Conservation (phyloP, 352 stramenopile species). For the Globisporangium lucens region DNA sequence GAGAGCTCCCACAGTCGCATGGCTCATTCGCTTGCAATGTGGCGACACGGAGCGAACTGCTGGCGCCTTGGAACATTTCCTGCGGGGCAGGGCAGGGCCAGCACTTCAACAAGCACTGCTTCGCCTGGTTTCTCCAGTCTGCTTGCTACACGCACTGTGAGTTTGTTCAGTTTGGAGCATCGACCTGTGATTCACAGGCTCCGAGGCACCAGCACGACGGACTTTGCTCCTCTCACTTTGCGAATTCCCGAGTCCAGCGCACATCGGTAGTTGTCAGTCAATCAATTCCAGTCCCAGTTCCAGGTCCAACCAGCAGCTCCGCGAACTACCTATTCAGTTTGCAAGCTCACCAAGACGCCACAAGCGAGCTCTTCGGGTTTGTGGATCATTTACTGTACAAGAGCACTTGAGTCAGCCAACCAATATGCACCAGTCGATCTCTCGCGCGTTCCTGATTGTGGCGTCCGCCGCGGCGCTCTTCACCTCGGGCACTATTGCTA, state of each 20-base stretch:
- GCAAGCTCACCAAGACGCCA: not conserved
- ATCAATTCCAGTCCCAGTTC: not conserved
- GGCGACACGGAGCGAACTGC: not conserved
- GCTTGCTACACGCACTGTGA: not conserved
- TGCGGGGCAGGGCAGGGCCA: not conserved
- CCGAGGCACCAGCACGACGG: not conserved
- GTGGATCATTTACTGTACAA: slow-evolving; percentile 2
- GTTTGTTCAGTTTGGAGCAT: not conserved
- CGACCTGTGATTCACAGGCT: not conserved
- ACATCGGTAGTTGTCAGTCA: not conserved
- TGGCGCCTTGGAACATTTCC: slow-evolving; percentile 5
- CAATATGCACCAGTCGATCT: slow-evolving; percentile 7
- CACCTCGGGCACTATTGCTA: not conserved
- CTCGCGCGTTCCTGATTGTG: not conserved
- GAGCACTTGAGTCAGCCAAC: not conserved
- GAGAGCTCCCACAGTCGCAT: not conserved
- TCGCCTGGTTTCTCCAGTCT: not conserved
- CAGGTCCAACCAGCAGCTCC: not conserved
- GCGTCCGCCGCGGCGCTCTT: not conserved
- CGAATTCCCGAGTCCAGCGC: not conserved
- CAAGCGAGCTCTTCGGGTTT: not conserved
- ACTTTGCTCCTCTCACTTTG: not conserved
- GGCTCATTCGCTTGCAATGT: not conserved
- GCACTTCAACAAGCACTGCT: slow-evolving; percentile 2
- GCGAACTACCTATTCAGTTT: not conserved